Base-by-base conservation (phyloP, 2,329 filamentous ascomycete genomes). In the Cordyceps sp. region DNA sequence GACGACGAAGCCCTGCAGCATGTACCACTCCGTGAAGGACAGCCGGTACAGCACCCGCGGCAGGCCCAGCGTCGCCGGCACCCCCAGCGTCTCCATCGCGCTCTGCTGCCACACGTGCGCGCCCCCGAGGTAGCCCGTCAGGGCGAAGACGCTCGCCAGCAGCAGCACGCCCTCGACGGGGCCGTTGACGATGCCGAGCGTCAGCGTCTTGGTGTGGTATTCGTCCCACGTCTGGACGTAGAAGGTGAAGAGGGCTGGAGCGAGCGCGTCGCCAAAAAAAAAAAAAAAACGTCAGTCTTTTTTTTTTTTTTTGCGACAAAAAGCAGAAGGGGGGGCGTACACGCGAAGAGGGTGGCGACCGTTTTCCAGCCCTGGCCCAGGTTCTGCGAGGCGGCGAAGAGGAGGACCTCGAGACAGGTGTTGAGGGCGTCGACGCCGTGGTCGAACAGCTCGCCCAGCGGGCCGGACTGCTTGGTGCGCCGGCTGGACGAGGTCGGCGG, bases 191-290 rank as follows among this genome's bases (percentile, higher is more conserved):
- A 96, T 62, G 36, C 90, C 90, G 6, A 98, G 71, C 2, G 85
- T 94, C 30, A 98, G 70, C 4, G 86, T 90, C 55, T 94, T 86
- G 32, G 90, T 98, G 59, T 96, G 88, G 59, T 96, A 98, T 54
- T 96, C 90, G 50, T 98, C 90, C 90, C 90, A 98, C 22, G 90
- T 96, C 54, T 96, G 90, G 26, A 96, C 79, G 55, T 96, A 96
- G 57, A 98, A 98, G n/a, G 90, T 94, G 45, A 92, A 64, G 36
- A 88, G 73, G 6, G 81, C 78, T 84, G 38, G n/a, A 21, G n/a
- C n/a, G n/a, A n/a, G n/a, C n/a, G n/a, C n/a, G n/a, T n/a, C n/a
- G n/a, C n/a, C n/a, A n/a, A n/a, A n/a, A n/a, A n/a, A n/a, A n/a
- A n/a, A n/a, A n/a, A n/a, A 16, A 17, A 6, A 10, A 24, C 14